phyloP scores from a whole-genome alignment of 768 basidiomycete species.

The Serendipita sp. region DNA sequence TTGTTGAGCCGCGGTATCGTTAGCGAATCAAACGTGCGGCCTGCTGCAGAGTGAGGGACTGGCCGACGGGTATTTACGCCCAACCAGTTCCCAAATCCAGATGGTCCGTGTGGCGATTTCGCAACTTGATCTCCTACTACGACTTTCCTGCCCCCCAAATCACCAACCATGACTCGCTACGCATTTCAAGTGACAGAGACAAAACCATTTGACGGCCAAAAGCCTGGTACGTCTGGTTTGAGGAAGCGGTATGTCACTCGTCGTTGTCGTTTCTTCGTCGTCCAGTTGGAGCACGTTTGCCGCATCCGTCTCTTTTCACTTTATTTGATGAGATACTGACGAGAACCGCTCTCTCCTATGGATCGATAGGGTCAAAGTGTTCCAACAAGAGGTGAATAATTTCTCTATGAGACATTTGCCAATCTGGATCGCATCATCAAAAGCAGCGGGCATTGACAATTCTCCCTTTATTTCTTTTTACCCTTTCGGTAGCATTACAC shows the following conservation, averaged over 20 bases:
- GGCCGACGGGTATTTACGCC: neutral
- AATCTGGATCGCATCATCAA: neutral
- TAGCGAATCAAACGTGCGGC: too few species aligned
- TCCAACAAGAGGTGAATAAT: constrained; percentile 73
- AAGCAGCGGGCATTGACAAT: neutral
- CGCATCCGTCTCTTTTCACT: constrained; percentile 10
- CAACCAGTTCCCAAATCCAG: neutral
- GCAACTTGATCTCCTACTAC: constrained; percentile 1
- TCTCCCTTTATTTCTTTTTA: neutral
- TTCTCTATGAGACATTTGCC: neutral
- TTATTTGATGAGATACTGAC: constrained; percentile 12
- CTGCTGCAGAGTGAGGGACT: too few species aligned
- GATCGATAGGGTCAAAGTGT: constrained; percentile 72
- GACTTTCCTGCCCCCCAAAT: too few species aligned
- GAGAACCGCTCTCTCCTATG: neutral
- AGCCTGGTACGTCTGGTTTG: constrained; percentile 94
- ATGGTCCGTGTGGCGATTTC: neutral
- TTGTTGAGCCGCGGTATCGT: too few species aligned
- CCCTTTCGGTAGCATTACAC: constrained; percentile 67
- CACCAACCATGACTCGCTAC: constrained; percentile 22
- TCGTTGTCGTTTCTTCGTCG: neutral
- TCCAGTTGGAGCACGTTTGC: neutral
- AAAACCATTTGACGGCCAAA: constrained; percentile 83
- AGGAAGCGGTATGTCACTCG: constrained; percentile 59
- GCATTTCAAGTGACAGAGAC: constrained; percentile 54